Percentiles rank a stretch among this genome's conserved stretches.
phyloP scores from a whole-genome alignment of 169 alveolate species.

The Plasmodium vivax region DNA sequence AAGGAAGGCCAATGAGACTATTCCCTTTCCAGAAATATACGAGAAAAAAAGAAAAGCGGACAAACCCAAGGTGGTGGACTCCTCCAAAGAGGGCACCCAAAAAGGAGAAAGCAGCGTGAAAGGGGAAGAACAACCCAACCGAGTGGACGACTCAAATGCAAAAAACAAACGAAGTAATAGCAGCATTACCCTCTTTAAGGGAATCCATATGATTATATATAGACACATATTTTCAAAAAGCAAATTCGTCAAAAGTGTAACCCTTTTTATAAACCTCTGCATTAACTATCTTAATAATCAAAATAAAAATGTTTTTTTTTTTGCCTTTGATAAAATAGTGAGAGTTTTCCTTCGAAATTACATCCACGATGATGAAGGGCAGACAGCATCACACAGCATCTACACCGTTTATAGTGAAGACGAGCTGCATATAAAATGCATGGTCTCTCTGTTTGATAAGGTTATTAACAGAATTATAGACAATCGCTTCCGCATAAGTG shows the following conservation, averaged over 20 bases:
- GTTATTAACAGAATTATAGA: constrained; percentile 64
- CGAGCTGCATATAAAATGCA: constrained; percentile 53
- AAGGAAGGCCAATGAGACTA: constrained; percentile 57
- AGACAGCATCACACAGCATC: constrained; percentile 5
- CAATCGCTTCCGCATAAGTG: constrained; percentile 14
- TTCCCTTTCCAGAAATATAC: constrained; percentile 74
- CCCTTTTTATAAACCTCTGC: constrained; percentile 45
- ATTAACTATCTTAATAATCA: constrained; percentile 59
- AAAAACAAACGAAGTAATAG: constrained; percentile 1
- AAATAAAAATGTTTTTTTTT: constrained; percentile 58
- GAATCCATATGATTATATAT: constrained; percentile 44
- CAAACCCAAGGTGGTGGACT: background rate
- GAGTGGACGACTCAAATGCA: background rate
- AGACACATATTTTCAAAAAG: constrained; percentile 62
- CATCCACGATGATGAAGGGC: constrained; percentile 23
- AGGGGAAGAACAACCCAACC: background rate
- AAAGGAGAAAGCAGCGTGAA: background rate
- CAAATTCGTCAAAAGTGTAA: constrained; percentile 47
- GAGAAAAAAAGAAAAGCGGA: constrained; percentile 39
- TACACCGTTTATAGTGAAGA: constrained; percentile 56
- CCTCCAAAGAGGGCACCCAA: background rate
- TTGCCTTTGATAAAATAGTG: constrained; percentile 40
- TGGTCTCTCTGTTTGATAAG: constrained; percentile 62
- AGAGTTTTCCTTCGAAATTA: constrained; percentile 32
- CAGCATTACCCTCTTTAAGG: constrained; percentile 36